These are phyloP conservation scores for Evernia prunastri DNA, from an alignment of 495 filamentous ascomycete genomes.

Conservation along the genomic window DNA sequence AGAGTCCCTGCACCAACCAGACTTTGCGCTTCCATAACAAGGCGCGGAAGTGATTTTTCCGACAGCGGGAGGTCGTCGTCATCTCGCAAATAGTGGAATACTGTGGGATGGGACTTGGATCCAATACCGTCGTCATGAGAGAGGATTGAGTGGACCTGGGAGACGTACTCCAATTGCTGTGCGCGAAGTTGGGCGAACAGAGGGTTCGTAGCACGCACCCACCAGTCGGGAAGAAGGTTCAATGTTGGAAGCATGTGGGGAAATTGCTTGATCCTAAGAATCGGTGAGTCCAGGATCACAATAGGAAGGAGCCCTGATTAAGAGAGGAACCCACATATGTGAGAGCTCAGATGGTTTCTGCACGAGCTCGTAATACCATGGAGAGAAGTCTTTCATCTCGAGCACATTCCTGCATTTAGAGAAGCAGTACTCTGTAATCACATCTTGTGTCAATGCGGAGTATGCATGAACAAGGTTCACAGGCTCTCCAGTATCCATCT, in stretches of 20 bases:
- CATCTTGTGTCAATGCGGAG: constrained; percentile 15
- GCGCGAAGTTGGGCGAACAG: neutral
- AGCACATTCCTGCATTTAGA: constrained; percentile 3
- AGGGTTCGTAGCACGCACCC: neutral
- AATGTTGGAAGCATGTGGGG: neutral
- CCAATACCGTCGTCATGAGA: neutral
- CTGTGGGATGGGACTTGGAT: neutral
- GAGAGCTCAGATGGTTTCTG: neutral
- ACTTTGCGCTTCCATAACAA: constrained; percentile 32
- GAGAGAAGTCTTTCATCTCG: constrained; percentile 7
- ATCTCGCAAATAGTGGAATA: constrained; percentile 5
- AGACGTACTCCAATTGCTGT: neutral
- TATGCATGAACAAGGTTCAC: constrained; percentile 13
- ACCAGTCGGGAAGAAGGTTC: neutral
- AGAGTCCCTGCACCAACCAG: constrained; percentile 35
- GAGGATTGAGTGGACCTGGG: constrained; percentile 1
- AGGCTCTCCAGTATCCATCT: neutral
- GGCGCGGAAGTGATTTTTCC: constrained; percentile 25
- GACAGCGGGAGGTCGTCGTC: constrained; percentile 26
- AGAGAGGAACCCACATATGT: neutral
- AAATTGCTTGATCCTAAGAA: constrained; percentile 4
- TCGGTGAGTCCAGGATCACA: neutral
- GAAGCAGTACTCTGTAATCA: constrained; percentile 17
- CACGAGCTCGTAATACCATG: constrained; percentile 3
- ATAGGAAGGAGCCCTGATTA: neutral